Conservation (phyloP, 306 rosid species). For the Senna tora region DNA sequence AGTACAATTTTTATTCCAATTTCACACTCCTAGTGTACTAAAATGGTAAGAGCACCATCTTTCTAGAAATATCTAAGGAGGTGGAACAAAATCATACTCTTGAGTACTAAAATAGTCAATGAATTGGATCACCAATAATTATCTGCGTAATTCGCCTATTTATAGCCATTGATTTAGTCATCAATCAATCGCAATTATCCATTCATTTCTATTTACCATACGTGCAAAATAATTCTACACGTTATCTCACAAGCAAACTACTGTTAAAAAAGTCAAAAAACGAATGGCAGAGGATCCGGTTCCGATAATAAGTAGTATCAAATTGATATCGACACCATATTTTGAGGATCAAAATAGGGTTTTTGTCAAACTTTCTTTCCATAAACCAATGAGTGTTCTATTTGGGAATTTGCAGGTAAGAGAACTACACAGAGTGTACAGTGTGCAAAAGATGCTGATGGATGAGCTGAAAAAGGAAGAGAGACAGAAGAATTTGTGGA, state of each 20-base stretch:
- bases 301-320: too few species aligned
- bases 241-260: too few species aligned
- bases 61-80: neutral
- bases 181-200: too few species aligned
- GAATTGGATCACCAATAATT: too few species aligned
- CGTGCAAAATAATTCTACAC: too few species aligned
- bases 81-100: too few species aligned
- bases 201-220: too few species aligned
- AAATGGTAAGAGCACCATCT: neutral
- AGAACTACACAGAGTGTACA: constrained; percentile 84
- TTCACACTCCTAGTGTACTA: neutral
- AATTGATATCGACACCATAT: neutral
- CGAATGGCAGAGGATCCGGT: too few species aligned
- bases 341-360: neutral
- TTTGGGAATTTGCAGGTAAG: constrained; percentile 58
- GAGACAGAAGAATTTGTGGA: constrained; percentile 46
- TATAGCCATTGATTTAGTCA: too few species aligned
- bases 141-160: too few species aligned
- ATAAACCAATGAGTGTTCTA: neutral
- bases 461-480: constrained; percentile 56
- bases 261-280: too few species aligned
- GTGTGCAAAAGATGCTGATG: constrained; percentile 81
- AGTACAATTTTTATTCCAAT: neutral
- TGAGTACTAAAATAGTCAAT: too few species aligned
- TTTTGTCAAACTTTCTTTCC: neutral